Evolutionary conservation across 805 yeast genomes (phyloP).

Genomic region (Wickerhamomyces rabaulensis): DNA sequence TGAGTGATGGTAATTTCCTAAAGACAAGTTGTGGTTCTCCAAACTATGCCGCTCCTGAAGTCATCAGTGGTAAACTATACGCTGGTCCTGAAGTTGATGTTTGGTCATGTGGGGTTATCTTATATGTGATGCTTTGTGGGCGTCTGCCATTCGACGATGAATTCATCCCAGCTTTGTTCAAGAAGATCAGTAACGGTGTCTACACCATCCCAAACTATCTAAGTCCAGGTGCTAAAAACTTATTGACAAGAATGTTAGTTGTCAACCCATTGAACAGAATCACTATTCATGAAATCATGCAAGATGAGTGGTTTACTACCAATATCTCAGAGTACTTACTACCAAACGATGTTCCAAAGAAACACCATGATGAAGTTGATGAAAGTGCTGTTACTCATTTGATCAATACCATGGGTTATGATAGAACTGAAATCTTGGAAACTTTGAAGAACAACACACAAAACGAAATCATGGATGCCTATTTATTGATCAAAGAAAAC

Average conservation of each 20-base stretch:
- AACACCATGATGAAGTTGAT: constrained; percentile 43
- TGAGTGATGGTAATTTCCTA: constrained; percentile 96
- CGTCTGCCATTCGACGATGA: constrained; percentile 95
- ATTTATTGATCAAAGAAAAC: constrained; percentile 76
- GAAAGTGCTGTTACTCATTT: constrained; percentile 72
- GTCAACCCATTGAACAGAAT: constrained; percentile 93
- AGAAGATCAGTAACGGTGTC: constrained; percentile 88
- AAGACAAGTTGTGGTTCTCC: constrained; percentile 97
- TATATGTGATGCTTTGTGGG: constrained; percentile 95
- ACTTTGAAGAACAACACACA: constrained; percentile 55
- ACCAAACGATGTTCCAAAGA: constrained; percentile 40
- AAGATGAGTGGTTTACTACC: constrained; percentile 88
- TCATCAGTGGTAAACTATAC: constrained; percentile 86
- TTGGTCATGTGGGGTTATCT: constrained; percentile 95
- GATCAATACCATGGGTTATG: constrained; percentile 83
- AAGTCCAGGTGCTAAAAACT: constrained; percentile 77
- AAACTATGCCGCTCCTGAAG: constrained; percentile 97
- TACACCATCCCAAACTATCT: constrained; percentile 85
- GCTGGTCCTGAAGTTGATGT: constrained; percentile 99
- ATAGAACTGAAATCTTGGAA: constrained; percentile 73
- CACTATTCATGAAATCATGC: constrained; percentile 86
- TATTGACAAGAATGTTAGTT: constrained; percentile 85
- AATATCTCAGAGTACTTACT: constrained; percentile 75
- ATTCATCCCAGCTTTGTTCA: constrained; percentile 88
- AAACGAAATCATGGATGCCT: constrained; percentile 83